Evolutionary conservation across 306 rosid genomes (phyloP).

Genomic region (Cicer pinnatifidum): DNA sequence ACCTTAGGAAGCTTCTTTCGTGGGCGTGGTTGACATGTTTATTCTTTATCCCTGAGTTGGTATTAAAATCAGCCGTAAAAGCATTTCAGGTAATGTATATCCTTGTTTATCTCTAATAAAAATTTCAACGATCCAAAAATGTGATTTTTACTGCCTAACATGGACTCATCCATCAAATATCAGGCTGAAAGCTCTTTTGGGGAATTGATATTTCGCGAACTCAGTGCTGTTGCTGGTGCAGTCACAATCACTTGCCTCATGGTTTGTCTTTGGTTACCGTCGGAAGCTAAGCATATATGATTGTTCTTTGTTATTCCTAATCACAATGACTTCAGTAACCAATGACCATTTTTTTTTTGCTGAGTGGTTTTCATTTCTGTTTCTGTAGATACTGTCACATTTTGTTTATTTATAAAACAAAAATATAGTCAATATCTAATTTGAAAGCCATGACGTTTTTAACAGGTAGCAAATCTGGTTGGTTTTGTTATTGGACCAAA

Average conservation of each 20-base stretch:
- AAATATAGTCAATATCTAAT: slow-evolving; percentile 13
- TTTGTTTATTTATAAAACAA: background rate
- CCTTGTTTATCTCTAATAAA: too few species aligned
- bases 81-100: slow-evolving; percentile 58
- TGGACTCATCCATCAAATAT: slow-evolving; percentile 27
- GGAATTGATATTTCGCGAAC: slow-evolving; percentile 69
- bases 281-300: slow-evolving; percentile 20
- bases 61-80: slow-evolving; percentile 74
- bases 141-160: slow-evolving; percentile 25
- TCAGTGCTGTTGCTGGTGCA: slow-evolving; percentile 85
- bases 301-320: background rate
- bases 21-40: slow-evolving; percentile 98
- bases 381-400: slow-evolving; percentile 14
- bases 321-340: slow-evolving; percentile 7
- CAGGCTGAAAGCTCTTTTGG: slow-evolving; percentile 71
- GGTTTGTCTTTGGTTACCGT: slow-evolving; percentile 52
- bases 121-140: too few species aligned
- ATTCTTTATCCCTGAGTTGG: slow-evolving; percentile 84
- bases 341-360: background rate
- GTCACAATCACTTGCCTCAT: slow-evolving; percentile 87
- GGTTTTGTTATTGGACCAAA: slow-evolving; percentile 90
- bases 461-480: slow-evolving; percentile 88
- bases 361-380: slow-evolving; percentile 24
- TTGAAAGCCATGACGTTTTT: slow-evolving; percentile 33
- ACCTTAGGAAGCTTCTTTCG: slow-evolving; percentile 88